Evolutionary conservation across 129 eudicot genomes (phyloP).

Genomic region (Escallonia herrerae): DNA sequence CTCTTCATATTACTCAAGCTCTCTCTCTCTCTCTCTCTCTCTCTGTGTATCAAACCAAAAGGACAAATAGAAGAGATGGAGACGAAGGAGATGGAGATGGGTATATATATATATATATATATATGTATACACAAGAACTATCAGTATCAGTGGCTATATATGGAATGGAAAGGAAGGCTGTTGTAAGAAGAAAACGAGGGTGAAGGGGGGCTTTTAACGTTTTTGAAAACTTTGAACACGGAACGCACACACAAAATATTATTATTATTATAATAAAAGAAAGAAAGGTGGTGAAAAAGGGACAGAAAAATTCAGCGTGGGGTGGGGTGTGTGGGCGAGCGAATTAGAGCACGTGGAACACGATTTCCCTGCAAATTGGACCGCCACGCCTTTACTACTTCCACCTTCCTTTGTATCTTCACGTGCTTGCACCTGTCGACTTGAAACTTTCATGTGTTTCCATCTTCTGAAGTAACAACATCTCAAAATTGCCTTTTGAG

Average conservation of each 20-base stretch:
- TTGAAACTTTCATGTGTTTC: too few species aligned
- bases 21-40: too few species aligned
- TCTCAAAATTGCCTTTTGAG: too few species aligned
- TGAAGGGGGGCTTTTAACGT: not conserved
- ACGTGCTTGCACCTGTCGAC: not conserved
- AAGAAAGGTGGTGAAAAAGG: not conserved
- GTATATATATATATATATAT: not conserved
- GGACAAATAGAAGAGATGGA: not conserved
- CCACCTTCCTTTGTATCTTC: not conserved
- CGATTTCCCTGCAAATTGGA: not conserved
- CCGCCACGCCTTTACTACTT: not conserved
- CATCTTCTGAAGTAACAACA: too few species aligned
- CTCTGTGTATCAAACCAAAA: not conserved
- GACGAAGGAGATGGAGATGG: not conserved
- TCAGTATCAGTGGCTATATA: not conserved
- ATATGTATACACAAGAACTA: not conserved
- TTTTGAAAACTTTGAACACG: not conserved
- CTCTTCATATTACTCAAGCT: not conserved
- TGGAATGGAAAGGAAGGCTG: not conserved
- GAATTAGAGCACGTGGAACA: constrained; percentile 3
- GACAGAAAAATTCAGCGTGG: not conserved
- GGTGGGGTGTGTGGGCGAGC: not conserved
- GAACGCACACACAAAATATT: not conserved
- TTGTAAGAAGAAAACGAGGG: not conserved
- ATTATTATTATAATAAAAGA: too few species aligned